A percentile compares a stretch with the other conserved stretches of the same genome.
Evolutionary conservation across 495 filamentous ascomycete species (phyloP).

Genomic region (Penicillium desertorum): DNA sequence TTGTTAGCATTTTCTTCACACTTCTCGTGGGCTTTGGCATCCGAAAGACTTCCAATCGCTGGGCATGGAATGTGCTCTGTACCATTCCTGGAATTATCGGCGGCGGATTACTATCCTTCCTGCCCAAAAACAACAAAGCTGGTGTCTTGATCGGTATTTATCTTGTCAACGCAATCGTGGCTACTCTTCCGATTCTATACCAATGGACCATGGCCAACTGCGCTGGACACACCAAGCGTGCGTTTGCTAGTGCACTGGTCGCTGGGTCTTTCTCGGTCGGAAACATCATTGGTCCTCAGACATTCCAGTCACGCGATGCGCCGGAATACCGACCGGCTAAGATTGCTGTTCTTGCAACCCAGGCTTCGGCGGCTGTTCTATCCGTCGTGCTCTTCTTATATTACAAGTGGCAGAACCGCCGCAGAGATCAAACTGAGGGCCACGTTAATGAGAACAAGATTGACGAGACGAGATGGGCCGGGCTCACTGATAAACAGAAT

Average conservation of each 20-base stretch:
- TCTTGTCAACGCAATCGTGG: slow-evolving; percentile 56
- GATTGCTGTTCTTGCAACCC: slow-evolving; percentile 55
- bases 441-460: slow-evolving; percentile 22
- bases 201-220: slow-evolving; percentile 51
- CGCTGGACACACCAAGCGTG: slow-evolving; percentile 51
- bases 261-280: slow-evolving; percentile 60
- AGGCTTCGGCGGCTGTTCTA: slow-evolving; percentile 42
- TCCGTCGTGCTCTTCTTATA: slow-evolving; percentile 42
- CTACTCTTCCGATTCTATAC: slow-evolving; percentile 46
- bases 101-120: slow-evolving; percentile 60
- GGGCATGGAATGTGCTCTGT: slow-evolving; percentile 49
- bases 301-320: slow-evolving; percentile 58
- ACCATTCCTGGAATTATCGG: slow-evolving; percentile 55
- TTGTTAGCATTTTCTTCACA: slow-evolving; percentile 58
- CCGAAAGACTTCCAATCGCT: slow-evolving; percentile 46
- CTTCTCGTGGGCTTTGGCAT: slow-evolving; percentile 51
- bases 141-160: slow-evolving; percentile 64
- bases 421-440: slow-evolving; percentile 29
- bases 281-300: slow-evolving; percentile 67
- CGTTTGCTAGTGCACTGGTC: slow-evolving; percentile 56
- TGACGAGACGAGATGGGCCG: slow-evolving; percentile 38
- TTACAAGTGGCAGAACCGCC: slow-evolving; percentile 47
- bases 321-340: slow-evolving; percentile 64
- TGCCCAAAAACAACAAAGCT: slow-evolving; percentile 42
- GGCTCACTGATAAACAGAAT: slow-evolving; percentile 46